Conservation (phyloP, 2,329 filamentous ascomycete genomes). For the Aspergillus pseudotamarii region DNA sequence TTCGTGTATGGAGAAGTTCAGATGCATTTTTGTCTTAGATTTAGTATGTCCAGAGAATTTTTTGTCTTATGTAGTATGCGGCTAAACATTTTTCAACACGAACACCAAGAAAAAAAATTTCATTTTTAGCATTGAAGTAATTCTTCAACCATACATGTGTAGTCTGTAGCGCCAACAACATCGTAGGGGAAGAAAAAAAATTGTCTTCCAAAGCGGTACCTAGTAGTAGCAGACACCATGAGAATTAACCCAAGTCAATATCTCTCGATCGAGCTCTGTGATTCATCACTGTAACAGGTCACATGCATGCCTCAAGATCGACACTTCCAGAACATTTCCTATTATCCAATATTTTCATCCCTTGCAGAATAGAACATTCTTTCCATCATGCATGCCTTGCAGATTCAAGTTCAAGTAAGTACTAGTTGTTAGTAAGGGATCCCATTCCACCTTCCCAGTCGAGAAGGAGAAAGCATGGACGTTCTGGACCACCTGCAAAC, state of each 20-base stretch:
- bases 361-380: background rate
- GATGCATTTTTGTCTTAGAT: background rate
- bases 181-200: background rate
- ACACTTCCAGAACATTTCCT: background rate
- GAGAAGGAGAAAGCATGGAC: background rate
- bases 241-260: background rate
- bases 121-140: background rate
- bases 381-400: slow-evolving; percentile 10
- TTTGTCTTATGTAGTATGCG: background rate
- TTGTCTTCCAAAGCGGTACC: background rate
- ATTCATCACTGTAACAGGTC: background rate
- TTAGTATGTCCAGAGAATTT: too few relatives aligned
- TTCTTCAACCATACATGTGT: background rate
- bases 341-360: background rate
- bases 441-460: background rate
- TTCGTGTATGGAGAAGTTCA: background rate
- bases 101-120: background rate
- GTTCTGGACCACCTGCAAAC: background rate
- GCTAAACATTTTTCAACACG: background rate
- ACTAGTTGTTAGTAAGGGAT: too few relatives aligned
- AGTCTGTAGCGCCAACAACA: background rate
- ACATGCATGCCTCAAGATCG: background rate
- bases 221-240: background rate
- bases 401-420: background rate
- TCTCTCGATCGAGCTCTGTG: background rate